A percentile compares a stretch with the other conserved stretches of the same genome.
phyloP scores from a whole-genome alignment of 2,329 filamentous ascomycete genomes.

The Nannizziopsis barbatae region DNA sequence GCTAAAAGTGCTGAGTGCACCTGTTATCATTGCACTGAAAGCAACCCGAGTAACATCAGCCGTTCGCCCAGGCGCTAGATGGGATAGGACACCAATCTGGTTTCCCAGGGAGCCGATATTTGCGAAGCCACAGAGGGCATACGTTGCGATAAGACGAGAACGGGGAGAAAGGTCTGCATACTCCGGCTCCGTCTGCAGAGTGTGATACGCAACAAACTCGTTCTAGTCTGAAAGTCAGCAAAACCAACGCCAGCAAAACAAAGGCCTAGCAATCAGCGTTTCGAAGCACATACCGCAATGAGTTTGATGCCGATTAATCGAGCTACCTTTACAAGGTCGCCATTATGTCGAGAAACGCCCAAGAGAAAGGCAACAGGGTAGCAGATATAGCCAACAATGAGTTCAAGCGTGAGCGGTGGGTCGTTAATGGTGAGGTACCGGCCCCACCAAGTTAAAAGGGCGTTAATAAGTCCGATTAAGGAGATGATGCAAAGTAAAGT shows the following conservation, averaged over 20 bases:
- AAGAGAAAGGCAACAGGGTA: slow-evolving; percentile 73
- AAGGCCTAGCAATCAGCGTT: too few species aligned
- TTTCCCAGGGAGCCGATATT: slow-evolving; percentile 82
- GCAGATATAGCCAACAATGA: slow-evolving; percentile 65
- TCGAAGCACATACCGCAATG: slow-evolving; percentile 47
- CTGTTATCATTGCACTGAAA: slow-evolving; percentile 63
- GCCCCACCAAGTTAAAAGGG: slow-evolving; percentile 73
- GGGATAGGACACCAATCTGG: slow-evolving; percentile 76
- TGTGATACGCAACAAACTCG: slow-evolving; percentile 63
- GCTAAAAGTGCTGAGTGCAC: slow-evolving; percentile 67
- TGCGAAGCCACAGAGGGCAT: slow-evolving; percentile 69
- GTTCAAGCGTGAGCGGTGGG: slow-evolving; percentile 59
- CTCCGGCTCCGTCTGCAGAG: slow-evolving; percentile 41
- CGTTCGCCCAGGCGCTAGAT: slow-evolving; percentile 62
- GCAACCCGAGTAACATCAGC: slow-evolving; percentile 68
- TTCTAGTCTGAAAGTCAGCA: slow-evolving; percentile 39
- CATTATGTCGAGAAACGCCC: slow-evolving; percentile 55
- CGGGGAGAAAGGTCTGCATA: slow-evolving; percentile 55
- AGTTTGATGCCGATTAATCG: slow-evolving; percentile 76
- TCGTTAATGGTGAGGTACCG: slow-evolving; percentile 62
- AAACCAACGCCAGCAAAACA: slow-evolving; percentile 14
- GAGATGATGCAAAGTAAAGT: slow-evolving; percentile 77
- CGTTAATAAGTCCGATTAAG: slow-evolving; percentile 61
- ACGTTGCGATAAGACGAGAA: slow-evolving; percentile 71
- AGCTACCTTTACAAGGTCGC: slow-evolving; percentile 58